phyloP scores from a whole-genome alignment of 1,284 basidiomycete species.

The Dichomitus squalens region DNA sequence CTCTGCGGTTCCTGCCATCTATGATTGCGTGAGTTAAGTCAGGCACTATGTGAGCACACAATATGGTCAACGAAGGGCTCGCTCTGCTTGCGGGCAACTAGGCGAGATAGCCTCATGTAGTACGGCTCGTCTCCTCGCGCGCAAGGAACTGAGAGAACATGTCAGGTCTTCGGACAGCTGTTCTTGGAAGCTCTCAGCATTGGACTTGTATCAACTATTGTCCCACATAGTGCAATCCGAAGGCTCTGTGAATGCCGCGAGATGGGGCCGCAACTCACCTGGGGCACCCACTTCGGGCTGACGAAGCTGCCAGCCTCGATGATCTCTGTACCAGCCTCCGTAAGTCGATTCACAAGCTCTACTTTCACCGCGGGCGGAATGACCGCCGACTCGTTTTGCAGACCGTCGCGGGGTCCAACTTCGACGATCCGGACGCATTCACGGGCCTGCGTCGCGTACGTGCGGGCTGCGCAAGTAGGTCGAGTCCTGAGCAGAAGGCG shows the following conservation, averaged over 20 bases:
- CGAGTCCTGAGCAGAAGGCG: constrained; percentile 5
- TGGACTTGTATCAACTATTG: not conserved
- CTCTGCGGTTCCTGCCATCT: constrained; percentile 88
- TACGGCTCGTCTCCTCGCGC: too few species aligned
- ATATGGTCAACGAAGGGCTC: too few species aligned
- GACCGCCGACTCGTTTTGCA: constrained; percentile 87
- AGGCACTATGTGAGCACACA: too few species aligned
- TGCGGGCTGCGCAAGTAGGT: not conserved
- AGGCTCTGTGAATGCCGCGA: not conserved
- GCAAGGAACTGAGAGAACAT: too few species aligned
- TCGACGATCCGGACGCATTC: constrained; percentile 79
- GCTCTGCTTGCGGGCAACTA: too few species aligned
- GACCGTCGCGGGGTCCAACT: constrained; percentile 90
- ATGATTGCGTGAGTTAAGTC: constrained; percentile 1
- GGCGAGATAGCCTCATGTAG: too few species aligned
- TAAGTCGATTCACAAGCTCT: constrained; percentile 80
- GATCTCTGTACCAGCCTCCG: constrained; percentile 66
- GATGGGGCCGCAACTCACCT: constrained; percentile 51
- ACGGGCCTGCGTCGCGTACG: constrained; percentile 3
- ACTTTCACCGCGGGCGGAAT: constrained; percentile 80
- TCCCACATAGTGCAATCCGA: not conserved
- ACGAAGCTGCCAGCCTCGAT: constrained; percentile 95
- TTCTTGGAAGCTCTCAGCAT: too few species aligned
- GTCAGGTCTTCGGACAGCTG: too few species aligned
- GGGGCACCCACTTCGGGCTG: constrained; percentile 91